A percentile compares a stretch with the other conserved stretches of the same genome.
These are phyloP conservation scores for Physaria fendleri DNA, from an alignment of 345 rosid species.

Conservation along the genomic window DNA sequence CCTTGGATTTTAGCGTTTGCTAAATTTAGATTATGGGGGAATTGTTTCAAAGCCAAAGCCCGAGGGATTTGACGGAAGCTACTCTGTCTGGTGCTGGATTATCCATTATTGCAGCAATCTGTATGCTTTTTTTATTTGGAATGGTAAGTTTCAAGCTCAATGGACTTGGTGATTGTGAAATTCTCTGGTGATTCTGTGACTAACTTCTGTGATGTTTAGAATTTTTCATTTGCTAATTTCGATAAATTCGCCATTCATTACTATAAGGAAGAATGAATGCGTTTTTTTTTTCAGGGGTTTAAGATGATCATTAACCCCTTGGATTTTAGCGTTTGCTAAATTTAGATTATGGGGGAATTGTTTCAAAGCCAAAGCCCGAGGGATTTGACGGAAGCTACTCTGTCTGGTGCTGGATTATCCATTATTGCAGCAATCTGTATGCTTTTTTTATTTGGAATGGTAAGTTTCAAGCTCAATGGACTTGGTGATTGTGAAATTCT, in stretches of 20 bases:
- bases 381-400: conserved; percentile 96
- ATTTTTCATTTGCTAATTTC: too few relatives aligned
- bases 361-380: too few relatives aligned
- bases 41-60: too few relatives aligned
- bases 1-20: too few relatives aligned
- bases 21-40: too few relatives aligned
- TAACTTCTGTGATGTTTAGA: too few relatives aligned
- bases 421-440: conserved; percentile 78
- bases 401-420: conserved; percentile 96
- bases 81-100: conserved; percentile 95
- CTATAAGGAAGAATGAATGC: too few relatives aligned
- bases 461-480: conserved; percentile 27
- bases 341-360: too few relatives aligned
- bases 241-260: too few relatives aligned
- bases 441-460: conserved; percentile 98
- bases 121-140: conserved; percentile 92
- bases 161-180: neutral
- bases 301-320: too few relatives aligned
- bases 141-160: conserved; percentile 52
- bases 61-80: conserved; percentile 99
- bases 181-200: neutral
- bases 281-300: too few relatives aligned
- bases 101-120: conserved; percentile 79
- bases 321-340: too few relatives aligned
- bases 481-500: neutral